A percentile compares a stretch with the other conserved stretches of the same genome.
These are phyloP conservation scores for Citrus glauca DNA, from an alignment of 345 rosid species.

Conservation along the genomic window DNA sequence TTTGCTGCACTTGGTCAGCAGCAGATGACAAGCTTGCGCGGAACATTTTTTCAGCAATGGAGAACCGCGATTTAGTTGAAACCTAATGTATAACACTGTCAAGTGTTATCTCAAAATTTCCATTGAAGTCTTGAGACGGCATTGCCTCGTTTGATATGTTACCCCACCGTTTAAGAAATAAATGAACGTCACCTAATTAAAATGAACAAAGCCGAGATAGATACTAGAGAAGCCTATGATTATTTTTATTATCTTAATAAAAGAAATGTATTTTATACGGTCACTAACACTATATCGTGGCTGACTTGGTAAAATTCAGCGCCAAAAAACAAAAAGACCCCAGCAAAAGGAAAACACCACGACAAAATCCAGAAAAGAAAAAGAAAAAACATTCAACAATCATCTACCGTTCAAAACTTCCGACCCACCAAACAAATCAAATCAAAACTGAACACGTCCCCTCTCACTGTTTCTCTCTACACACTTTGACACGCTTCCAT, in stretches of 20 bases:
- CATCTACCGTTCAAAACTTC: not conserved
- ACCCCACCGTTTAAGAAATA: too few species aligned
- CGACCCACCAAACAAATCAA: not conserved
- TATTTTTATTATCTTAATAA: too few species aligned
- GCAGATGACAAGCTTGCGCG: conserved; percentile 69
- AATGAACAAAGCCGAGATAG: too few species aligned
- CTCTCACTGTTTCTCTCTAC: not conserved
- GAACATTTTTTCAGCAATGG: conserved; percentile 52
- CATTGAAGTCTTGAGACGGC: too few species aligned
- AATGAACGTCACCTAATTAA: too few species aligned
- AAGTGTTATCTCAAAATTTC: too few species aligned
- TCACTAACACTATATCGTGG: not conserved
- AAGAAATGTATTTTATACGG: not conserved
- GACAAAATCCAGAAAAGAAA: too few species aligned
- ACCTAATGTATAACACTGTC: not conserved
- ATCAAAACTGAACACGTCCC: not conserved
- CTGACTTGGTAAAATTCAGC: not conserved
- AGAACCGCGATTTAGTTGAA: conserved; percentile 9
- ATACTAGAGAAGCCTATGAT: too few species aligned
- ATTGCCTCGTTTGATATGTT: too few species aligned
- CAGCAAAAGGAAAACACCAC: not conserved
- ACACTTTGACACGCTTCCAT: too few species aligned
- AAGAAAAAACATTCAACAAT: not conserved
- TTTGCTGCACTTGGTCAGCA: conserved; percentile 74
- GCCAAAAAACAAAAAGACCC: not conserved